A percentile compares a stretch with the other conserved stretches of the same genome.
Evolutionary conservation across 176 grass and related monocot species (phyloP).

Genomic region (Cocos nucifera): DNA sequence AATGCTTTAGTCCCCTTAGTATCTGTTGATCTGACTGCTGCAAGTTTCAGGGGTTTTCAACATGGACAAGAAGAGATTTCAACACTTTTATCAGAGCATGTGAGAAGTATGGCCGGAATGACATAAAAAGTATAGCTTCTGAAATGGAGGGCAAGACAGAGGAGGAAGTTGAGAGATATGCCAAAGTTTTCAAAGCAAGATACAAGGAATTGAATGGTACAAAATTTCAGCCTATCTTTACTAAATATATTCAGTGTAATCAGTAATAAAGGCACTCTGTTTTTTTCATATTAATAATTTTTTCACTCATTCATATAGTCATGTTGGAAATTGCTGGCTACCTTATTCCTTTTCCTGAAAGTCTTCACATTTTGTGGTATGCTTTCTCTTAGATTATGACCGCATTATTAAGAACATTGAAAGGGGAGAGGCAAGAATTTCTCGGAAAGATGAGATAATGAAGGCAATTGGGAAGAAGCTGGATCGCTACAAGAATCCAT

Average conservation of each 20-base stretch:
- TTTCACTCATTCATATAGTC: not conserved
- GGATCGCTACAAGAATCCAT: constrained; percentile 96
- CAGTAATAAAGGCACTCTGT: not conserved
- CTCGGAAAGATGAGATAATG: constrained; percentile 94
- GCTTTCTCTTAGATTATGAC: constrained; percentile 65
- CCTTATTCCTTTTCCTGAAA: too few relatives aligned
- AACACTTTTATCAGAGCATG: constrained; percentile 90
- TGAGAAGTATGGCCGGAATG: constrained; percentile 93
- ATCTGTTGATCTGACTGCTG: not conserved
- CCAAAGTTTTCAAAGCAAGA: constrained; percentile 76
- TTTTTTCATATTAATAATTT: not conserved
- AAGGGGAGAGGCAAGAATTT: constrained; percentile 91
- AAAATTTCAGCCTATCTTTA: not conserved
- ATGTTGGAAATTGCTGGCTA: not conserved
- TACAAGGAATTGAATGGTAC: constrained; percentile 92
- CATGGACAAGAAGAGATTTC: constrained; percentile 92
- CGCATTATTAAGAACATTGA: constrained; percentile 98
- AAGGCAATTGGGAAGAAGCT: constrained; percentile 88
- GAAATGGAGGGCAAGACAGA: constrained; percentile 95
- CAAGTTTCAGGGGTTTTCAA: constrained; percentile 68
- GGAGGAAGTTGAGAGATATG: constrained; percentile 93
- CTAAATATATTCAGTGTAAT: not conserved
- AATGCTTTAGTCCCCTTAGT: too few relatives aligned
- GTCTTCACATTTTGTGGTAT: constrained; percentile 1
- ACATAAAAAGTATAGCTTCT: constrained; percentile 81